These are phyloP conservation scores for Capronia coronata DNA, from an alignment of 2,329 filamentous ascomycete species.

Conservation along the genomic window DNA sequence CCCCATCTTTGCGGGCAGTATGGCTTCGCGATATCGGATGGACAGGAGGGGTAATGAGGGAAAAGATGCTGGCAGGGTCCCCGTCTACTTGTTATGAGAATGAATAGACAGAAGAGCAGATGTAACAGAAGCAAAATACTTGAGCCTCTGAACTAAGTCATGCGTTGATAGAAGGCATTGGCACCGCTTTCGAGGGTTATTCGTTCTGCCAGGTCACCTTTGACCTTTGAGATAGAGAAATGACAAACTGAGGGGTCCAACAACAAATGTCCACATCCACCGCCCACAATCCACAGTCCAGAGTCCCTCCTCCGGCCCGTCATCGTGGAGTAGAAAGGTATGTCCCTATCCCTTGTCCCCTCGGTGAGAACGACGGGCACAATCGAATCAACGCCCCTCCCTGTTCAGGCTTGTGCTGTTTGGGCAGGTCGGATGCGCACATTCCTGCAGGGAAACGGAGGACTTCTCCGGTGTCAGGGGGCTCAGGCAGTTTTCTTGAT, in stretches of 20 bases:
- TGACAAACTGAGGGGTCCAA: not conserved
- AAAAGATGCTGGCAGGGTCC: not conserved
- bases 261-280: not conserved
- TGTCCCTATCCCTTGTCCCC: too few species aligned
- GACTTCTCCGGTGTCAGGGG: not conserved
- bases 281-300: too few species aligned
- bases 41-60: not conserved
- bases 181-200: too few species aligned
- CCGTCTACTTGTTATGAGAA: too few species aligned
- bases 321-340: too few species aligned
- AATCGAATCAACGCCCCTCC: not conserved
- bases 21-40: not conserved
- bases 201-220: not conserved
- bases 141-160: not conserved
- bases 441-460: not conserved
- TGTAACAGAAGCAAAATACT: not conserved
- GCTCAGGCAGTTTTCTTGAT: not conserved
- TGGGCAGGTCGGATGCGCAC: not conserved
- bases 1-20: slow-evolving; percentile 11
- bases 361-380: too few species aligned
- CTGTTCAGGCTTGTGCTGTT: not conserved
- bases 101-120: not conserved
- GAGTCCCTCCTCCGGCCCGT: too few species aligned
- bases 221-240: not conserved
- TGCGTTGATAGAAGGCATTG: too few species aligned